A percentile compares a stretch with the other conserved stretches of the same genome.
phyloP scores from a whole-genome alignment of 192 early-diverging fungal genomes.

The Kappamyces sp. region DNA sequence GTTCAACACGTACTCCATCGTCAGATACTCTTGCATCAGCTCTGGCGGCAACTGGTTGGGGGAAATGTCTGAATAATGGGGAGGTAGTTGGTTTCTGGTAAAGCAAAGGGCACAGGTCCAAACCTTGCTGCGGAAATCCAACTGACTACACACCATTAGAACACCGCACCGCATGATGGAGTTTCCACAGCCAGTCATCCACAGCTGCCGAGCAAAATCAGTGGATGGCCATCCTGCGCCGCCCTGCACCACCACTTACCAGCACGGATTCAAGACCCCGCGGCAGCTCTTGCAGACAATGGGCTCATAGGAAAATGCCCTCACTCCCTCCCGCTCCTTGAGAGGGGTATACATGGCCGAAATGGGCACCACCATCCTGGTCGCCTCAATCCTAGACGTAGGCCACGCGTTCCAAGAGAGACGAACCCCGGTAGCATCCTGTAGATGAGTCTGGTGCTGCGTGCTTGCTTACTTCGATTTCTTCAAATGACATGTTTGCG shows the following conservation, averaged over 20 bases:
- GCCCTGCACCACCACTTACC: slow-evolving; percentile 47
- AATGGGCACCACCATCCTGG: slow-evolving; percentile 91
- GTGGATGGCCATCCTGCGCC: neutral
- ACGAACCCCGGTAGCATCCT: slow-evolving; percentile 93
- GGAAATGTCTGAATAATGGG: slow-evolving; percentile 95
- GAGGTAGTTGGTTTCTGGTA: slow-evolving; percentile 93
- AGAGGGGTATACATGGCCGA: slow-evolving; percentile 88
- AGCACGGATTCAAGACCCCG: slow-evolving; percentile 96
- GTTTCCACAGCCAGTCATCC: neutral
- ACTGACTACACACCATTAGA: slow-evolving; percentile 57
- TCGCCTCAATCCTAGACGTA: slow-evolving; percentile 85
- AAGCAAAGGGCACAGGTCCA: slow-evolving; percentile 99
- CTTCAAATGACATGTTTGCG: slow-evolving; percentile 14
- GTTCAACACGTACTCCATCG: slow-evolving; percentile 91
- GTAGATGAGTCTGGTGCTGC: no score
- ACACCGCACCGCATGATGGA: neutral
- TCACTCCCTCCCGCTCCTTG: slow-evolving; percentile 81
- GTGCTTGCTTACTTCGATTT: slow-evolving; percentile 10
- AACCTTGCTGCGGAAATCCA: slow-evolving; percentile 89
- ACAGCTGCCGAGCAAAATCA: neutral
- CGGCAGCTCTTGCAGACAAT: slow-evolving; percentile 94
- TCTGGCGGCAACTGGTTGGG: slow-evolving; percentile 88
- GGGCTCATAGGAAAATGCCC: slow-evolving; percentile 93
- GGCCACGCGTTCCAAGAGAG: slow-evolving; percentile 99
- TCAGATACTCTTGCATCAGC: slow-evolving; percentile 82